These are phyloP conservation scores for Euphrasia confusa DNA, from an alignment of 257 asterid genomes.

Conservation along the genomic window DNA sequence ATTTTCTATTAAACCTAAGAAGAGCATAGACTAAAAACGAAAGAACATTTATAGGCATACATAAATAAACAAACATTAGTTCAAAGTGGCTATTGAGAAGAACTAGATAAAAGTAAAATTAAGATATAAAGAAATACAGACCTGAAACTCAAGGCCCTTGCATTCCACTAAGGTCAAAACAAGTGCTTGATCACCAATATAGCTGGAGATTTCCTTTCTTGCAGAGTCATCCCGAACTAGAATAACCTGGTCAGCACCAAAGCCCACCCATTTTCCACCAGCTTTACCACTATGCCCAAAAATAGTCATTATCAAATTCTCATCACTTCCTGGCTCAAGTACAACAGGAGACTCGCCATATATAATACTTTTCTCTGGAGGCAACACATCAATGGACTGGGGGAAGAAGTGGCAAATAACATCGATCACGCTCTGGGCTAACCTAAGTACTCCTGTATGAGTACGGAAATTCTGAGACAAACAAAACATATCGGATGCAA, in stretches of 20 bases:
- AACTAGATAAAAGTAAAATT: no score
- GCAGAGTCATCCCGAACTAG: constrained; percentile 52
- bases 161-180: constrained; percentile 55
- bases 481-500: constrained; percentile 35
- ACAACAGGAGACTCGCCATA: constrained; percentile 64
- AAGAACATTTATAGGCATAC: no score
- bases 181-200: constrained; percentile 52
- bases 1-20: no score
- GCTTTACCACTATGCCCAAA: constrained; percentile 39
- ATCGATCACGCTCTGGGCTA: constrained; percentile 62
- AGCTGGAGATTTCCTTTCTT: constrained; percentile 33
- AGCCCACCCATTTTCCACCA: constrained; percentile 44
- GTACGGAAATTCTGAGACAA: constrained; percentile 63
- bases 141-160: constrained; percentile 80
- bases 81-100: background rate
- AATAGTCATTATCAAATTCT: constrained; percentile 45
- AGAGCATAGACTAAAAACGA: no score
- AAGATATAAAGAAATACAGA: background rate
- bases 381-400: constrained; percentile 43
- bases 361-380: constrained; percentile 56
- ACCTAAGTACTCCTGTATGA: constrained; percentile 57
- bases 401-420: constrained; percentile 50
- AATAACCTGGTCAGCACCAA: constrained; percentile 70
- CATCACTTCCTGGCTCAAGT: constrained; percentile 46
- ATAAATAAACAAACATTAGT: no score